Base-by-base conservation (phyloP, 805 yeast species). In the Myxozyma nipponensis region DNA sequence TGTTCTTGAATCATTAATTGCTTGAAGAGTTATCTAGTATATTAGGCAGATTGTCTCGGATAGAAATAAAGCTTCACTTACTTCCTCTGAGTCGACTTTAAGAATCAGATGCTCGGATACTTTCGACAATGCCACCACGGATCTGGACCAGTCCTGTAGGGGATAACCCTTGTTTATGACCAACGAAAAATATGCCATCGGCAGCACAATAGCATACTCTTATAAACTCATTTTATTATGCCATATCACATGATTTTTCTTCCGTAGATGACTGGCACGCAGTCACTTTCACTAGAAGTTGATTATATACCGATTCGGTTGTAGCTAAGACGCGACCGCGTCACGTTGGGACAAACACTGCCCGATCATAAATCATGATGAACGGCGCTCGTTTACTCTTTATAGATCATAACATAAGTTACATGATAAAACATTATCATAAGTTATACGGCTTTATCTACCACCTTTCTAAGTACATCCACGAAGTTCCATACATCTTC, bases 401-500 rank as follows among this genome's bases (percentile, higher is more conserved):
- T n/a, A n/a, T n/a, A n/a, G n/a, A n/a, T n/a, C n/a, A n/a, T n/a
- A n/a, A n/a, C n/a, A n/a, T n/a, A n/a, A n/a, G n/a, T n/a, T n/a
- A n/a, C n/a, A n/a, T n/a, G n/a, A n/a, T n/a, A n/a, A n/a, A n/a
- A n/a, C n/a, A n/a, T n/a, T n/a, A n/a, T n/a, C n/a, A n/a, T n/a
- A n/a, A n/a, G n/a, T n/a, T n/a, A n/a, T n/a, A n/a, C 13, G 13
- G 32, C 32, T 28, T 28, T 28, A 21, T 46, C 64, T 18, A 76
- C 59, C 0, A 73, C 73, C 25, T 71, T 73, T 18, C 79, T 67
- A 2, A 88, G 61, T 19, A 71, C 56, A 21, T 65, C 54, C 4
- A 73, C 79, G 6, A 80, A 80, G 2, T 60, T 47, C 32, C 62
- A 70, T 13, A 85, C 80, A 54, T 90, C 95, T 39, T 64, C 68